Evolutionary conservation across 1,139 yeast genomes (phyloP).

Genomic region (Yamadazyma dushanensis): DNA sequence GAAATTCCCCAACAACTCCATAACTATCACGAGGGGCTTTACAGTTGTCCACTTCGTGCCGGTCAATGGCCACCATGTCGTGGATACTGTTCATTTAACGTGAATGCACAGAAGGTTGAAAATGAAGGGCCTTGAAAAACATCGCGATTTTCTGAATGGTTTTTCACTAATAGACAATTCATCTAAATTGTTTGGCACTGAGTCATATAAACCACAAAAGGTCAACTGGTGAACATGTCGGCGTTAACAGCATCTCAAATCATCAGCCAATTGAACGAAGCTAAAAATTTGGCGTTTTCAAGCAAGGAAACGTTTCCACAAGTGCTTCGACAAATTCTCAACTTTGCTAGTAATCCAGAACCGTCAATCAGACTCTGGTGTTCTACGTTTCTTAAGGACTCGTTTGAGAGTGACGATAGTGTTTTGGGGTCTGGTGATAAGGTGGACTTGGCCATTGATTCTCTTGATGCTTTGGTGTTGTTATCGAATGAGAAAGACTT

Average conservation of each 20-base stretch:
- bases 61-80: conserved; percentile 5
- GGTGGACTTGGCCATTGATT: conserved; percentile 44
- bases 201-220: too few relatives aligned
- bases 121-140: too few relatives aligned
- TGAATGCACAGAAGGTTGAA: too few relatives aligned
- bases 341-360: conserved; percentile 38
- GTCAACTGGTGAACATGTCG: too few relatives aligned
- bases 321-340: conserved; percentile 53
- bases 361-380: conserved; percentile 46
- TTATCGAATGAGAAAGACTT: conserved; percentile 31
- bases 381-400: conserved; percentile 43
- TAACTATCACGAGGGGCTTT: not conserved
- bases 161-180: too few relatives aligned
- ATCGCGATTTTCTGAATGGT: conserved; percentile 2
- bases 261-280: conserved; percentile 50
- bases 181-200: too few relatives aligned
- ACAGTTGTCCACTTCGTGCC: not conserved
- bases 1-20: conserved; percentile 12
- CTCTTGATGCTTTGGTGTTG: conserved; percentile 33
- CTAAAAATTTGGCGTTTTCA: conserved; percentile 48
- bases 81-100: conserved; percentile 5
- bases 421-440: conserved; percentile 29
- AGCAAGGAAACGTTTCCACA: conserved; percentile 50
- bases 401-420: conserved; percentile 35
- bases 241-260: conserved; percentile 19